A percentile compares a stretch with the other conserved stretches of the same genome.
Conservation (phyloP, 331 rosid species). For the Acacia concinna region DNA sequence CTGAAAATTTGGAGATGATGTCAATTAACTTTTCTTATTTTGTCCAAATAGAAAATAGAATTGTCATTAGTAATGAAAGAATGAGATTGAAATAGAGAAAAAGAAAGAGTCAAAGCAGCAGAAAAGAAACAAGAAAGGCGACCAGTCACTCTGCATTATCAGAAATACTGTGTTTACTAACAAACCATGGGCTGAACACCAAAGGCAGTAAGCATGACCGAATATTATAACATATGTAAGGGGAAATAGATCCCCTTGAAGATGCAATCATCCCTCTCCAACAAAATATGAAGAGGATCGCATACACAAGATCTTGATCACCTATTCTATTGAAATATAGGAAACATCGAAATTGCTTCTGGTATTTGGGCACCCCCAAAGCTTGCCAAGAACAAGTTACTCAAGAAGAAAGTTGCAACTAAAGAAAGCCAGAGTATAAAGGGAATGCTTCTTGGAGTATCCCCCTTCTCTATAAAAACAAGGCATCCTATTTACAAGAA, state of each 20-base stretch:
- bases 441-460: neutral
- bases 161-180: neutral
- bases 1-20: slow-evolving; percentile 44
- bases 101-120: neutral
- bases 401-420: neutral
- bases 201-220: neutral
- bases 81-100: neutral
- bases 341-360: neutral
- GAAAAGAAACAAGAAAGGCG: neutral
- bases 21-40: slow-evolving; percentile 26
- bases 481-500: neutral
- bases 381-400: neutral
- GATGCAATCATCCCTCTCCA: no score
- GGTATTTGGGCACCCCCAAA: neutral
- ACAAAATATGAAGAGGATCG: no score
- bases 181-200: neutral
- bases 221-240: neutral
- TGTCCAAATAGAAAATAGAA: neutral
- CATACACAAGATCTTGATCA: no score
- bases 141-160: neutral
- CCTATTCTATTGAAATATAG: no score
- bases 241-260: no score
- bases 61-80: neutral
- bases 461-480: neutral
- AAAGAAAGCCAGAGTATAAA: neutral